phyloP scores from a whole-genome alignment of 2,329 filamentous ascomycete genomes.

The Colletotrichum musicola region DNA sequence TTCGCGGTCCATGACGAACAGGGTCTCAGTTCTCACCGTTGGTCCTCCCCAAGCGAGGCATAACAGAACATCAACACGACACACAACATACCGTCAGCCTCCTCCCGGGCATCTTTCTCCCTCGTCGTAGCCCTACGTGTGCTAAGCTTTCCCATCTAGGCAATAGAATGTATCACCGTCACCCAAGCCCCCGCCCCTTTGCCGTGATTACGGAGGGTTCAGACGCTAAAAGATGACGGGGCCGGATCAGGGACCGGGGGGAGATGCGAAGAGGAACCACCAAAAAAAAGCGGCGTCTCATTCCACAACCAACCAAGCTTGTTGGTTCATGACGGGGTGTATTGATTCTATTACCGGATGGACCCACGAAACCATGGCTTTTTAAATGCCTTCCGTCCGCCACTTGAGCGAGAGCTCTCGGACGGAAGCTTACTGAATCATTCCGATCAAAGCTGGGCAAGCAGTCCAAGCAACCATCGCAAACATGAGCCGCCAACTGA shows the following conservation, averaged over 20 bases:
- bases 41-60: too few relatives aligned
- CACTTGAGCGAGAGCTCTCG: background rate
- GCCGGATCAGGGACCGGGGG: background rate
- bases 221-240: constrained; percentile 18
- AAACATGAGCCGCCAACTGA: constrained; percentile 20
- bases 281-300: background rate
- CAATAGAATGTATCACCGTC: constrained; percentile 7
- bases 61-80: too few relatives aligned
- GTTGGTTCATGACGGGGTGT: too few relatives aligned
- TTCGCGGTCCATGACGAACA: too few relatives aligned
- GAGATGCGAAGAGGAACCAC: too few relatives aligned
- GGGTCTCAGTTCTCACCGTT: too few relatives aligned
- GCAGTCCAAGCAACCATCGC: background rate
- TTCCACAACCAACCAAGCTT: too few relatives aligned
- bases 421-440: background rate
- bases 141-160: constrained; percentile 4
- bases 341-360: too few relatives aligned
- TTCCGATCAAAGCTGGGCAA: background rate
- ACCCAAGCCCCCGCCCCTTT: background rate
- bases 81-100: too few relatives aligned
- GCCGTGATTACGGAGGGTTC: constrained; percentile 7
- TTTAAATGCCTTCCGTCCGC: background rate
- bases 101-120: too few relatives aligned
- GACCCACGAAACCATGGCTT: too few relatives aligned
- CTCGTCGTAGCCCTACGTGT: background rate